phyloP scores from a whole-genome alignment of 257 asterid species.

The Scutellaria minor region DNA sequence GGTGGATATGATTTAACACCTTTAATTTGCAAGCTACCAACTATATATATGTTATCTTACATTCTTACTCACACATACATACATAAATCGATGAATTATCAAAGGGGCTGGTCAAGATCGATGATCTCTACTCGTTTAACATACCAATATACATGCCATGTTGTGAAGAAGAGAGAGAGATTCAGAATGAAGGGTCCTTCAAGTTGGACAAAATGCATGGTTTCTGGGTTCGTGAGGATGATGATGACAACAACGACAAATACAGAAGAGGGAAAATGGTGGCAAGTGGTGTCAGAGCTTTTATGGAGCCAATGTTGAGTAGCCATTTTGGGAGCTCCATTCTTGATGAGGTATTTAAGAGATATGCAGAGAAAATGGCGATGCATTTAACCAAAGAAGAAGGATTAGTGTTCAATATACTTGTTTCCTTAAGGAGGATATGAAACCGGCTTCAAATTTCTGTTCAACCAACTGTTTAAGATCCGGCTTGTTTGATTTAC shows the following conservation, averaged over 20 bases:
- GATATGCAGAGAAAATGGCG: not conserved
- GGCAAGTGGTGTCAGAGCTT: conserved; percentile 14
- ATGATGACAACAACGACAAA: not conserved
- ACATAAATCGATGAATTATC: no score
- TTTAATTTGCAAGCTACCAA: no score
- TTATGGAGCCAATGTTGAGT: conserved; percentile 13
- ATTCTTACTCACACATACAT: no score
- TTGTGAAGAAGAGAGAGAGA: conserved; percentile 28
- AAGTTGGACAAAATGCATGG: conserved; percentile 18
- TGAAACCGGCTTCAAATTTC: not conserved
- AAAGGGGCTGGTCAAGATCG: conserved; percentile 37
- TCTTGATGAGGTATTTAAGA: not conserved
- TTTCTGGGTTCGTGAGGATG: not conserved
- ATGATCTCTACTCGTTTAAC: conserved; percentile 39
- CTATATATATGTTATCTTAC: no score
- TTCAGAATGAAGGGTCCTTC: conserved; percentile 38
- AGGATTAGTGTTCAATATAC: not conserved
- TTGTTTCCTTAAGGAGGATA: not conserved
- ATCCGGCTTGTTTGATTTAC: no score
- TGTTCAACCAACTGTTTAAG: no score
- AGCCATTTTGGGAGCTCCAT: conserved; percentile 25
- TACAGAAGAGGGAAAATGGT: not conserved
- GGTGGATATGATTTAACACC: no score
- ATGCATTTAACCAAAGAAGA: not conserved
- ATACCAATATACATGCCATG: conserved; percentile 36